Percentiles rank a stretch among this genome's conserved stretches.
Evolutionary conservation across 179 eudicot genomes (phyloP).

Genomic region (Vitellaria paradoxa): DNA sequence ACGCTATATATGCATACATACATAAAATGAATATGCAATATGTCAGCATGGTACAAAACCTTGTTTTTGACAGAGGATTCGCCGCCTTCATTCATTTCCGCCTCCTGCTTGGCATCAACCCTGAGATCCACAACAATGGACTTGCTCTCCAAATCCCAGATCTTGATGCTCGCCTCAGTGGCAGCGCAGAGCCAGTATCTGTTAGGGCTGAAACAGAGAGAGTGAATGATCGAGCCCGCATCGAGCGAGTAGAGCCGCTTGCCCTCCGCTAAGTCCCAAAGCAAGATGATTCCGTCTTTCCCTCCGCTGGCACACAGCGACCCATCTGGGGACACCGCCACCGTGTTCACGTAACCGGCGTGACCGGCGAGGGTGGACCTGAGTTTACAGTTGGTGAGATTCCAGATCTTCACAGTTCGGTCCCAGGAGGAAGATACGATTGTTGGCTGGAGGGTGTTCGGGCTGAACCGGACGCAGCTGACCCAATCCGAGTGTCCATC

Average conservation of each 20-base stretch:
- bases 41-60: slow-evolving; percentile 18
- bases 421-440: slow-evolving; percentile 70
- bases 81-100: slow-evolving; percentile 34
- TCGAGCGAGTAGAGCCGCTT: slow-evolving; percentile 57
- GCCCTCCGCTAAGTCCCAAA: slow-evolving; percentile 70
- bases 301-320: slow-evolving; percentile 74
- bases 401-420: slow-evolving; percentile 58
- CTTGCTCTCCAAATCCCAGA: slow-evolving; percentile 66
- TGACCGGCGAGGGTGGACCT: slow-evolving; percentile 59
- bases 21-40: not conserved
- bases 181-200: slow-evolving; percentile 78
- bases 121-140: slow-evolving; percentile 50
- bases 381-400: slow-evolving; percentile 62
- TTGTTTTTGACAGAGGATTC: slow-evolving; percentile 37
- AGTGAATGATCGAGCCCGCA: slow-evolving; percentile 48
- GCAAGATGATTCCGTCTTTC: slow-evolving; percentile 49
- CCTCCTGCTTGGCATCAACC: slow-evolving; percentile 53
- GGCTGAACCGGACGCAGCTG: slow-evolving; percentile 56
- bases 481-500: slow-evolving; percentile 19
- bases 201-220: slow-evolving; percentile 67
- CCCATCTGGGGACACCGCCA: slow-evolving; percentile 74
- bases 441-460: slow-evolving; percentile 44
- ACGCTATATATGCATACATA: too few species aligned
- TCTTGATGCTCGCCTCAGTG: slow-evolving; percentile 54
- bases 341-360: slow-evolving; percentile 58